Evolutionary conservation across 306 rosid species (phyloP).

Genomic region (Erythrophleum fordii): DNA sequence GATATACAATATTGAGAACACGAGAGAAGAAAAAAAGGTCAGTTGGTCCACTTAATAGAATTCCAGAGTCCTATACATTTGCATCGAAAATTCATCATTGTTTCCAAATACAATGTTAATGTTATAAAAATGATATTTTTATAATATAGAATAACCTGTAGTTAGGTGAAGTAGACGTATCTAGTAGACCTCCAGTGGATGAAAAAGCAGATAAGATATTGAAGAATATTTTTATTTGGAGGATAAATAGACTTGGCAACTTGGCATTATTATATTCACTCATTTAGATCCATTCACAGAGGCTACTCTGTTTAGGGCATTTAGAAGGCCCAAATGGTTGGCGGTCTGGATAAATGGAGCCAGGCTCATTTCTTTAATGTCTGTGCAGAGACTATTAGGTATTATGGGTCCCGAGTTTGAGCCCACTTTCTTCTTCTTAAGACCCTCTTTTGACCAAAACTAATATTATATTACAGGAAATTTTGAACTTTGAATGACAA

Average conservation of each 20-base stretch:
- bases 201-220: too few relatives aligned
- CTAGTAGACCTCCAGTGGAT: neutral
- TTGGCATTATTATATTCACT: neutral
- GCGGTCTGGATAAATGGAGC: neutral
- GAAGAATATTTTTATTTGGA: slow-evolving; percentile 2
- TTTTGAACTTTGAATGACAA: too few relatives aligned
- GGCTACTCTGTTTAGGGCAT: neutral
- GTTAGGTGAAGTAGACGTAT: neutral
- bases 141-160: neutral
- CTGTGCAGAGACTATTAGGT: neutral
- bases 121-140: neutral
- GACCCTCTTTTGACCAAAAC: slow-evolving; percentile 6
- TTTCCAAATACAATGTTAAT: neutral
- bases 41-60: neutral
- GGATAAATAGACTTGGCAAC: neutral
- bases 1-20: neutral
- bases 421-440: neutral
- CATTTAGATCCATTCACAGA: neutral
- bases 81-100: neutral
- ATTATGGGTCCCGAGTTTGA: neutral
- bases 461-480: neutral
- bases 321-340: neutral
- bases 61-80: neutral
- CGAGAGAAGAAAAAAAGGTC: neutral
- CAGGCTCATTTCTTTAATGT: neutral